Evolutionary conservation across 2,329 filamentous ascomycete species (phyloP).

Genomic region (Leptographium galeiforme): DNA sequence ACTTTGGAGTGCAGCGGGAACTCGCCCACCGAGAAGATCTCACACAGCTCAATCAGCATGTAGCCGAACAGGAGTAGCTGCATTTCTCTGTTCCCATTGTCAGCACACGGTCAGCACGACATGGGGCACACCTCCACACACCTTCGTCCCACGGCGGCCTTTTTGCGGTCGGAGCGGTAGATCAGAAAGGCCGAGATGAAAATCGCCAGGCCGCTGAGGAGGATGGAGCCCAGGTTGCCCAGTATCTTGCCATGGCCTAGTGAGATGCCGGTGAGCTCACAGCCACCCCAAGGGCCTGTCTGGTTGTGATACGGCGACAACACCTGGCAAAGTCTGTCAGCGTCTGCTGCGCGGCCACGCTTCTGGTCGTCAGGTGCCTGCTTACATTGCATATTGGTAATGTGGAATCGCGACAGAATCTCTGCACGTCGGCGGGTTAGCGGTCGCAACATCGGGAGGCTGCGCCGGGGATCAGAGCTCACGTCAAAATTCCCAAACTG

Average conservation of each 20-base stretch:
- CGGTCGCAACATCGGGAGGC: neutral
- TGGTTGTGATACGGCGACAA: conserved; percentile 48
- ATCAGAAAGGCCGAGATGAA: conserved; percentile 52
- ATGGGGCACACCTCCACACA: conserved; percentile 19
- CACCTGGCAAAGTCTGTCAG: conserved; percentile 33
- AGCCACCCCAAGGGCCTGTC: conserved; percentile 50
- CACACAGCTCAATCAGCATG: conserved; percentile 79
- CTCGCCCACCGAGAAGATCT: conserved; percentile 89
- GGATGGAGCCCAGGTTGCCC: conserved; percentile 84
- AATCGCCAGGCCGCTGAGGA: conserved; percentile 70
- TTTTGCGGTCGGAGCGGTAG: conserved; percentile 73
- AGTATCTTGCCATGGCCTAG: conserved; percentile 53
- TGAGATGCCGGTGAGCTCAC: conserved; percentile 61
- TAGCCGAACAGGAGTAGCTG: conserved; percentile 84
- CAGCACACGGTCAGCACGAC: neutral
- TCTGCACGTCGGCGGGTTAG: conserved; percentile 28
- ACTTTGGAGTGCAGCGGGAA: conserved; percentile 63
- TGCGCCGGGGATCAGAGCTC: conserved; percentile 13
- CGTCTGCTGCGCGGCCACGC: neutral
- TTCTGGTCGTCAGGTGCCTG: neutral
- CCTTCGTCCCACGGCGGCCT: conserved; percentile 87
- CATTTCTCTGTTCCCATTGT: conserved; percentile 62
- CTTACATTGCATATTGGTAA: conserved; percentile 75
- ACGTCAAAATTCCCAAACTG: conserved; percentile 49
- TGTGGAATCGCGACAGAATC: conserved; percentile 74